These are phyloP conservation scores for Heliamphora pulchella DNA, from an alignment of 179 eudicot genomes.

Conservation along the genomic window DNA sequence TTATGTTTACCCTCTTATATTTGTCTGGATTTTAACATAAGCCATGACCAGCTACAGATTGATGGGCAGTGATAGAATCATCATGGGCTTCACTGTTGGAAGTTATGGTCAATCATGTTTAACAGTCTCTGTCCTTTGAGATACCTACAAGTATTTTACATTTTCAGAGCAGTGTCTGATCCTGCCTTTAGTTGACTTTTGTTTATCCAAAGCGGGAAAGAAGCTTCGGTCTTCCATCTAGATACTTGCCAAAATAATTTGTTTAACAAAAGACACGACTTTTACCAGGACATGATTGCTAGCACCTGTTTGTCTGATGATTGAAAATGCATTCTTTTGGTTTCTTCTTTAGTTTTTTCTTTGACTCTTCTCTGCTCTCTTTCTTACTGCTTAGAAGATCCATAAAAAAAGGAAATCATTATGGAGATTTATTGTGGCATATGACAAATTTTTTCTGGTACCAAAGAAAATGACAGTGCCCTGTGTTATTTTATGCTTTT, in stretches of 20 bases:
- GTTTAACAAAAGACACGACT: neutral
- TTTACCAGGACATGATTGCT: neutral
- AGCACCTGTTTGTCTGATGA: neutral
- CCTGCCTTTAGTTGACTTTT: neutral
- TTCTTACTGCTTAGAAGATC: neutral
- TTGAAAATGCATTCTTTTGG: neutral
- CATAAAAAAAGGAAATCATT: neutral
- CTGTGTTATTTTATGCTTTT: too few species aligned
- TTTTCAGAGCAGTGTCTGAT: neutral
- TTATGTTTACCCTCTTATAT: neutral
- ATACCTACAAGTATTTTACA: neutral
- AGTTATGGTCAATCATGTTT: neutral
- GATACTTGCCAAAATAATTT: slow-evolving; percentile 1
- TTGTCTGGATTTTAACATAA: neutral
- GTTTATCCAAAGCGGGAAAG: neutral
- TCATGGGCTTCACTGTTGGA: neutral
- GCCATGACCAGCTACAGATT: neutral
- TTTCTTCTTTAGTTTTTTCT: neutral
- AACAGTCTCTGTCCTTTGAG: neutral
- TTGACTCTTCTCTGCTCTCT: neutral
- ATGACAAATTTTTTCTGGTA: slow-evolving; percentile 2
- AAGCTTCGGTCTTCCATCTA: too few species aligned
- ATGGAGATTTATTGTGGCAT: neutral
- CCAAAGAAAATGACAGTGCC: neutral
- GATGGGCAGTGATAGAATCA: neutral